Conservation (phyloP, 352 stramenopile species). For the Phytophthora pluvialis region DNA sequence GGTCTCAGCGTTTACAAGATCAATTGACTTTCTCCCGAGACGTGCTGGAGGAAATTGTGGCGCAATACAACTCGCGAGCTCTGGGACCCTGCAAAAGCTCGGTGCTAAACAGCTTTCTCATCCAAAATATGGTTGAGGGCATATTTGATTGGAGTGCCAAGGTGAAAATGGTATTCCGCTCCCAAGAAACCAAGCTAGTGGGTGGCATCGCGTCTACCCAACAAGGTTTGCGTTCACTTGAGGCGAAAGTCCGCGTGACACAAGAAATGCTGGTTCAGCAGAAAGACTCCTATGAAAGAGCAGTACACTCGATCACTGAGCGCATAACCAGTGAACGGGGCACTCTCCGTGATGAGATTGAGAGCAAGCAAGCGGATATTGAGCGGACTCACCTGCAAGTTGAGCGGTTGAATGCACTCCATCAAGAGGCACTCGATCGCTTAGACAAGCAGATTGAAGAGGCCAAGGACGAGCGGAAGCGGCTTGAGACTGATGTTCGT, state of each 20-base stretch:
- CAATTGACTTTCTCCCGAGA: constrained; percentile 42
- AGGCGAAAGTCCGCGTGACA: constrained; percentile 62
- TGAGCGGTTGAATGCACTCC: constrained; percentile 56
- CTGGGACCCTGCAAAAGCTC: constrained; percentile 37
- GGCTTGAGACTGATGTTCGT: constrained; percentile 45
- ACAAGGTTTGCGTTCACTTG: constrained; percentile 54
- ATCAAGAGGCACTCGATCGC: constrained; percentile 65
- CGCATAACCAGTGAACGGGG: constrained; percentile 55
- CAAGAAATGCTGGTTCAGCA: constrained; percentile 70
- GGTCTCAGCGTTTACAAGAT: constrained; percentile 43
- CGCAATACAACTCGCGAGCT: constrained; percentile 49
- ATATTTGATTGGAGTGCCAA: constrained; percentile 61
- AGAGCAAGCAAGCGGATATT: constrained; percentile 62
- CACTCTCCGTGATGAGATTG: constrained; percentile 60
- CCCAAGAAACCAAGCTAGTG: constrained; percentile 46
- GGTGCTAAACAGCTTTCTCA: constrained; percentile 54
- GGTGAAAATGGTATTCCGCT: constrained; percentile 60
- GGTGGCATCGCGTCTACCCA: constrained; percentile 47
- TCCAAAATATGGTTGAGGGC: constrained; percentile 55
- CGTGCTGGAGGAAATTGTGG: constrained; percentile 47
- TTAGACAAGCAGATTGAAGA: constrained; percentile 62
- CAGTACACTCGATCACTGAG: constrained; percentile 61
- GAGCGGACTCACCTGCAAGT: constrained; percentile 62
- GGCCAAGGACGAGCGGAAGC: constrained; percentile 62
- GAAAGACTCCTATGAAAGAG: constrained; percentile 67